These are phyloP conservation scores for Globisporangium okanoganense DNA, from an alignment of 352 stramenopile genomes.

Conservation along the genomic window DNA sequence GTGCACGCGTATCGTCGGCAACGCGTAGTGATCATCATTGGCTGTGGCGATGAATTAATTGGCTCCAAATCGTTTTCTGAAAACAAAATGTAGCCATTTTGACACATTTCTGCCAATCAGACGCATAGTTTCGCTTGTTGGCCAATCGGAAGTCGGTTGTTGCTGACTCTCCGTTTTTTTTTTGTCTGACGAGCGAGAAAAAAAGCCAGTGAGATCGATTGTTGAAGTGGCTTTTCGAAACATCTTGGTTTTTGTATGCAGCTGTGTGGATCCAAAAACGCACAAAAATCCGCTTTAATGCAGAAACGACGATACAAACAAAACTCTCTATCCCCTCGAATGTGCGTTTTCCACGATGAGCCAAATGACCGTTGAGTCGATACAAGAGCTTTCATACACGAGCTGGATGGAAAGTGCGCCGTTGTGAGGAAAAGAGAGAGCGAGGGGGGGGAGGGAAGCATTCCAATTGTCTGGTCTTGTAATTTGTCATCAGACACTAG, in stretches of 20 bases:
- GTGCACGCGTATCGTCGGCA: background rate
- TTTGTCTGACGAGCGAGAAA: background rate
- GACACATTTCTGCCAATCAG: background rate
- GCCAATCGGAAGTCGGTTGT: background rate
- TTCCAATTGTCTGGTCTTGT: background rate
- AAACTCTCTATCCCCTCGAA: background rate
- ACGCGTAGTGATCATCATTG: background rate
- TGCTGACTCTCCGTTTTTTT: background rate
- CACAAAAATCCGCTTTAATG: background rate
- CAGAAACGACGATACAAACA: background rate
- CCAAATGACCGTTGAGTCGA: background rate
- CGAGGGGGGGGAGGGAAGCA: background rate
- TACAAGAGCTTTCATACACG: no score
- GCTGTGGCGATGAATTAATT: background rate
- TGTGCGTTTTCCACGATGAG: background rate
- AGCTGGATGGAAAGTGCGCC: no score
- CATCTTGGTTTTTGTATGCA: background rate
- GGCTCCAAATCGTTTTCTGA: no score
- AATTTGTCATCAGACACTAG: conserved; percentile 1
- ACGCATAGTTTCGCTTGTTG: background rate
- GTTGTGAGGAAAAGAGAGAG: background rate
- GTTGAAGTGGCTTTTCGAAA: conserved; percentile 3
- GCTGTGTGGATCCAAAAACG: no score
- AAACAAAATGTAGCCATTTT: conserved; percentile 2
- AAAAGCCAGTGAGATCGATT: background rate